Evolutionary conservation across 495 filamentous ascomycete genomes (phyloP), one percentile per base, ranked within the genome.

Genomic region (Podospora pseudocomata): DNA sequence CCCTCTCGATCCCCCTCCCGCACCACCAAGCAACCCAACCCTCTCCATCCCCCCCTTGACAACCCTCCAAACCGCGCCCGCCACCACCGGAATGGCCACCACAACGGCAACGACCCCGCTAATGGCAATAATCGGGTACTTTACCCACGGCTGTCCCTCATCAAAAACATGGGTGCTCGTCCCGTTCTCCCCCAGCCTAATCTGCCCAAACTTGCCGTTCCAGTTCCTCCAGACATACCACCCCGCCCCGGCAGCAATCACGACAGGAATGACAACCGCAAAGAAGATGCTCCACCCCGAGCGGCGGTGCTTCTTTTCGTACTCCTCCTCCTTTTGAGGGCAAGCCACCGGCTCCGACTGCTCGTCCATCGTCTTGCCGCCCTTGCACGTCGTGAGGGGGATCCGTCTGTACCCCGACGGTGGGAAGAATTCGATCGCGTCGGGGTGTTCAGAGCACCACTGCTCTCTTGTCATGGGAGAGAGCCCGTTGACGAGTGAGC

Each of bases 331-430:
- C 67, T 92, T 87, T 66, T 86, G 88, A 3, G 89, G 87, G 76
- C 95, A 99, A 7, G 91, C 82, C 30, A 84, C 75, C 18, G 80
- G 63, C 2, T 74, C 69, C 27, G 84, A 81, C 49, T 81, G 80
- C 72, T 87, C 87, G 73, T 97, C 94, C 39, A 91, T 79, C 68
- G 90, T 86, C 11, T 75, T 73, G 26, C 93, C 96, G 59, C 88
- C 91, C 55, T 85, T 34, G 74, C 96, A 99, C 5, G 92, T 98
- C 2, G 92, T 90, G 57, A 94, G 84, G 2, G 92, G 94, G 69
- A 98, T 90, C 65, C 91, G 88, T n/a, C 96, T 91, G 80, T 95
- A 97, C 64, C 92, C 93, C 18, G 91, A 96, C 18, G 89, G 87
- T 63, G 90, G 85, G 82, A 84, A 94, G 79, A 90, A 99, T 74